These are phyloP conservation scores for Termitomyces sp. DNA, from an alignment of 768 basidiomycete genomes.

Conservation along the genomic window DNA sequence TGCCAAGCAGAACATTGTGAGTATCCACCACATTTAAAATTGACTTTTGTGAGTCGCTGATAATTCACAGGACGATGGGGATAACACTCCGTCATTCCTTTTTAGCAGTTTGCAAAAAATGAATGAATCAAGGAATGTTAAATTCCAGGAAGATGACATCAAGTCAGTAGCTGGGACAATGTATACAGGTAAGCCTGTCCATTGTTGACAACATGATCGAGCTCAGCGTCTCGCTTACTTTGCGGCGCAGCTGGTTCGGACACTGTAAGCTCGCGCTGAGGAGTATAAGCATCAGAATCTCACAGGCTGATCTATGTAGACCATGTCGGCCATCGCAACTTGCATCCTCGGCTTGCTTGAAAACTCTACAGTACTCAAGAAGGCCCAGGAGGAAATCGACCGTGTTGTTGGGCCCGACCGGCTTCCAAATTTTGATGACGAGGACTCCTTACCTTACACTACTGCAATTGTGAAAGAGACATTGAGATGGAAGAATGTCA, in stretches of 20 bases:
- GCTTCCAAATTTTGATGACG: conserved; percentile 27
- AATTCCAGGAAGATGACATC: conserved; percentile 16
- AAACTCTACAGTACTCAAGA: conserved; percentile 22
- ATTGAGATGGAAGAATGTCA: conserved; percentile 23
- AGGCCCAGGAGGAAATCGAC: conserved; percentile 29
- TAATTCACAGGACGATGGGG: conserved; percentile 14
- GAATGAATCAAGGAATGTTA: conserved; percentile 11
- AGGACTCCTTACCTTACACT: conserved; percentile 25
- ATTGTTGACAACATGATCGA: too few species aligned
- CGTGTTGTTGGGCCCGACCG: conserved; percentile 21
- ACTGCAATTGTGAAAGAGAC: conserved; percentile 29
- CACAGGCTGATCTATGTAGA: conserved; percentile 13
- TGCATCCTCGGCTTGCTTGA: conserved; percentile 26
- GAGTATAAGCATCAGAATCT: not conserved
- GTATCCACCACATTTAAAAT: too few species aligned
- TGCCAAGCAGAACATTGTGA: conserved; percentile 16
- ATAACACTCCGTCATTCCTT: conserved; percentile 17
- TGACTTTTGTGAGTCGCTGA: too few species aligned
- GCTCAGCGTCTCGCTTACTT: too few species aligned
- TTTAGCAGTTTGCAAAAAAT: conserved; percentile 17
- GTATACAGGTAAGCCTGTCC: conserved; percentile 19
- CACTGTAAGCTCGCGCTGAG: conserved; percentile 16
- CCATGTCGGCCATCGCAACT: conserved; percentile 15
- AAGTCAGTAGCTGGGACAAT: conserved; percentile 20
- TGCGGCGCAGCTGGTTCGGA: conserved; percentile 22